Evolutionary conservation across 768 basidiomycete genomes (phyloP), one percentile per base, ranked within the genome.

Genomic region (Suillus plorans): DNA sequence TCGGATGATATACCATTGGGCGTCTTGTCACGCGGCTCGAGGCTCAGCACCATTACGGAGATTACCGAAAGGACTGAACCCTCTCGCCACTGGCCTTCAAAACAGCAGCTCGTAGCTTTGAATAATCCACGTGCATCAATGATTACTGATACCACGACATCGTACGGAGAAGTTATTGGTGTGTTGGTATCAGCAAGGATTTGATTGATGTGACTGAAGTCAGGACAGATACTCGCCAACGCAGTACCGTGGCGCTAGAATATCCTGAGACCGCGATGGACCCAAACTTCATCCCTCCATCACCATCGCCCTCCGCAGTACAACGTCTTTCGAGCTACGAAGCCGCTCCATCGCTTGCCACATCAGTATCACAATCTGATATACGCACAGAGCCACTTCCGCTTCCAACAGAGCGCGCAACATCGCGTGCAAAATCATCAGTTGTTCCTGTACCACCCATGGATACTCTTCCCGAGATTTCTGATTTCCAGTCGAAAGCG

Each of bases 241-340:
- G 44, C 5, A 28, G 20, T 55, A 56, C 60, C 49, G 61, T 42
- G 36, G 65, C 63, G 2, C 49, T 34, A 39, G 66, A 60, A 34
- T 28, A 69, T 65, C 58, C 60, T 36, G 57, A 49, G 18, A 69
- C 58, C 18, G 70, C 75, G 14, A 58, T 76, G 55, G 83, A 89
- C 73, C 88, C 89, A 36, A 86, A 89, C 66, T 77, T 74, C 13
- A 86, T 88, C 63, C 82, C 84, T 25, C 83, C 86, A 22, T 91
- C 90, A 14, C 90, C 89, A 47, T 86, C 90, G 28, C 79, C 77
- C 2, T 91, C 90, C 25, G 90, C 90, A 20, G 69, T 89, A n/a
- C 80, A 83, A 44, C 79, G 84, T 37, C 78, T 90, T 39, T 86
- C 89, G 14, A 79, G 78, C 41, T 84, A 84, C 60, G 87, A 89